phyloP scores from a whole-genome alignment of 208 protist genomes.

The Herpetomonas samuelpessoai region DNA sequence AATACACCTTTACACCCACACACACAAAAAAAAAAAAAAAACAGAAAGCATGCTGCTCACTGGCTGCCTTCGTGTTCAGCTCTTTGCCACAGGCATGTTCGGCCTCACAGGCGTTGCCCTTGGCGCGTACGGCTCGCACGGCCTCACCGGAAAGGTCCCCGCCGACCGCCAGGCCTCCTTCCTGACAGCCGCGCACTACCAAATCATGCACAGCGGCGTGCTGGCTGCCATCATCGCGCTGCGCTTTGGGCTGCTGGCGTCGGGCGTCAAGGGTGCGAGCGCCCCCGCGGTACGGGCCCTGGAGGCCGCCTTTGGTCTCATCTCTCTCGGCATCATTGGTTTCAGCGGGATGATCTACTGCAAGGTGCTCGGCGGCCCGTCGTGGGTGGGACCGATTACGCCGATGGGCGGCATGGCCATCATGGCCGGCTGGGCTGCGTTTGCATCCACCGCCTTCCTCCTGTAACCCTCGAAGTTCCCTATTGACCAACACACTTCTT shows the following conservation, averaged over 20 bases:
- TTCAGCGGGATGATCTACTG: slow-evolving; percentile 52
- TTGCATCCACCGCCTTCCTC: slow-evolving; percentile 18
- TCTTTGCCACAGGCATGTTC: slow-evolving; percentile 26
- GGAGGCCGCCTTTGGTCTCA: slow-evolving; percentile 16
- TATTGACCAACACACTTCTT: not conserved
- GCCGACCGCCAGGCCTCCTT: slow-evolving; percentile 27
- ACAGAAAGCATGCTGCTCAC: slow-evolving; percentile 10
- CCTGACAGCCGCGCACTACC: slow-evolving; percentile 27
- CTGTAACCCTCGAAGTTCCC: slow-evolving; percentile 10
- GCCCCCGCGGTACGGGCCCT: slow-evolving; percentile 17
- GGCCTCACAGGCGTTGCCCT: slow-evolving; percentile 31
- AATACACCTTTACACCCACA: too few relatives aligned
- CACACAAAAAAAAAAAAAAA: slow-evolving; percentile 2
- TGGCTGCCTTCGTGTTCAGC: not conserved
- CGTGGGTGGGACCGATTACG: slow-evolving; percentile 22
- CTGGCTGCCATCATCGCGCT: slow-evolving; percentile 30
- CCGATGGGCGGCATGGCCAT: slow-evolving; percentile 32
- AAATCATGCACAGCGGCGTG: slow-evolving; percentile 41
- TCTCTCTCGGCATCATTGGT: slow-evolving; percentile 26
- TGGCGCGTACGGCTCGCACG: slow-evolving; percentile 37
- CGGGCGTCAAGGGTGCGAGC: slow-evolving; percentile 8
- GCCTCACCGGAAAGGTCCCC: slow-evolving; percentile 18
- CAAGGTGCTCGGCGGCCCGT: slow-evolving; percentile 26
- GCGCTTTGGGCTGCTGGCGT: slow-evolving; percentile 8
- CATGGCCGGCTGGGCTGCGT: slow-evolving; percentile 41